Percentiles rank a stretch among this genome's conserved stretches.
Conservation (phyloP, 75 land plant genomes). For the Cunninghamia lanceolata region DNA sequence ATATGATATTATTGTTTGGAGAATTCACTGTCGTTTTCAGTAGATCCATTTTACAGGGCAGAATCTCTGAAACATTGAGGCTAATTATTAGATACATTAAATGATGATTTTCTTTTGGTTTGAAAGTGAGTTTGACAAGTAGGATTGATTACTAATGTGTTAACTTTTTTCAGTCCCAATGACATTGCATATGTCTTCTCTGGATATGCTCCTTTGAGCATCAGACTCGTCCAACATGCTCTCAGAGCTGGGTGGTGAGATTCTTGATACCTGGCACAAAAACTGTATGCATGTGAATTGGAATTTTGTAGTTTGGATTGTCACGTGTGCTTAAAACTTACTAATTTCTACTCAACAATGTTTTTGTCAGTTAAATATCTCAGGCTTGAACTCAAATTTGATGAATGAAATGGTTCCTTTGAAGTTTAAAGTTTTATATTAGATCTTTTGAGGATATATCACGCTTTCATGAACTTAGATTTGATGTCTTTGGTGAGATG, state of each 20-base stretch:
- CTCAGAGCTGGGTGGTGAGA: conserved; percentile 85
- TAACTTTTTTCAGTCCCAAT: conserved; percentile 61
- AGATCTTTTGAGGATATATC: background rate
- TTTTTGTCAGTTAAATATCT: background rate
- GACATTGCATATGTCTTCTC: conserved; percentile 95
- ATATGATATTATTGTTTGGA: background rate
- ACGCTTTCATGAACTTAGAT: background rate
- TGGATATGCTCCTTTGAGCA: conserved; percentile 97
- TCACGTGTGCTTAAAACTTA: background rate
- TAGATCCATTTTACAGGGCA: background rate
- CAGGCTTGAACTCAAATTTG: background rate
- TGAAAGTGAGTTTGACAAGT: background rate
- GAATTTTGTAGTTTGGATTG: background rate
- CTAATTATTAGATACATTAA: background rate
- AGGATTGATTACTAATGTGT: background rate
- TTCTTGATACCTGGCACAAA: background rate
- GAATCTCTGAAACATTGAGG: background rate
- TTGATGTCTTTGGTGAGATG: background rate
- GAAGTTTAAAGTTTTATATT: background rate
- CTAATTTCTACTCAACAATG: background rate
- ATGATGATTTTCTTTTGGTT: conserved; percentile 2
- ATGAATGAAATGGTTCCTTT: background rate
- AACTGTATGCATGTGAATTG: background rate
- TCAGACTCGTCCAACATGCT: conserved; percentile 89
- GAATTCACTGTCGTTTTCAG: background rate